Evolutionary conservation across 352 stramenopile species (phyloP), one percentile per base, ranked within the genome.

Genomic region (Phytophthora parvispora): DNA sequence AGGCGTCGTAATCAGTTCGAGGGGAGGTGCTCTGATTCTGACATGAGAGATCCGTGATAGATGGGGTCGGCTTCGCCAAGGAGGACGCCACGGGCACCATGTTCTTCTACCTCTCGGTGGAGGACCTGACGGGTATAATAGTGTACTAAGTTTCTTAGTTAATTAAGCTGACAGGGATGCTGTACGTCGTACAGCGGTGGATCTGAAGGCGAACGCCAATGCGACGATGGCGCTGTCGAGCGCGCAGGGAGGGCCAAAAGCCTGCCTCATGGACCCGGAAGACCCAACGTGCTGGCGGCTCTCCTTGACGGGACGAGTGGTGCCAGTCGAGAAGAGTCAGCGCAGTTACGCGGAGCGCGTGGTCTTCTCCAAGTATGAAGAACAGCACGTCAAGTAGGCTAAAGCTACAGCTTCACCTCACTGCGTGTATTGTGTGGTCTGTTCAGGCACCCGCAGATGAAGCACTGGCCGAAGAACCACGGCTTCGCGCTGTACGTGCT

Each of bases 221-320:
- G 83, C 81, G 28, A 90, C 70, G 12, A 62, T 93, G 40, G 74
- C 77, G 12, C 80, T 93, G 53, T 89, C 83, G 22, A 81, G 84
- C 45, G 81, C 74, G 7, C 79, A 93, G 67, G 62, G 84, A 18
- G 79, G 76, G 9, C 16, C 68, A 22, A 59, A 77, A 36, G 72
- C 77, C 12, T 91, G 83, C 65, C 83, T 78, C 50, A 87, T 83
- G 73, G 85, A 93, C 55, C 69, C 84, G 3, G 69, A 87, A 69
- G 84, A 94, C 62, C 84, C 86, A 28, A 94, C 84, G 31, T 94
- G 84, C 69, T 91, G 80, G 82, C 79, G 86, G 16, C 36, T 90
- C 25, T 83, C 83, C 34, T 48, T 92, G 29, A 69, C 79, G 6
- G 86, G 86, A 50, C 78, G 70, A 45, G 73, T 92, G 10, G 64